Evolutionary conservation across 129 eudicot genomes (phyloP).

Genomic region (Solidago caesia): DNA sequence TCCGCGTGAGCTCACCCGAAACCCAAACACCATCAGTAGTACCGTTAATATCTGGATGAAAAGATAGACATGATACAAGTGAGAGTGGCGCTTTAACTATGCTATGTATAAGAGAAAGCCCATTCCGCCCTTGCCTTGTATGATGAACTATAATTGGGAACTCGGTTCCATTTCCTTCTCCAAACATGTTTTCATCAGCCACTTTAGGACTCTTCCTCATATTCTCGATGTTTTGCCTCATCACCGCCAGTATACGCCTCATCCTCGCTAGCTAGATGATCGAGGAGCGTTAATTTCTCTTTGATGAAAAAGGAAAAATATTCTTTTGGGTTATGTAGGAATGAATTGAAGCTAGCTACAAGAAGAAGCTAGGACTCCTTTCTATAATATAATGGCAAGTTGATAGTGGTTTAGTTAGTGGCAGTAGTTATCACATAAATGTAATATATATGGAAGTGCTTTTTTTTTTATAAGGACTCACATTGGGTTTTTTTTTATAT

Average conservation of each 20-base stretch:
- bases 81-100: conserved; percentile 53
- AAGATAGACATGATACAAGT: conserved; percentile 53
- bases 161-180: conserved; percentile 35
- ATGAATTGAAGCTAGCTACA: conserved; percentile 19
- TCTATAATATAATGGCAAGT: conserved; percentile 43
- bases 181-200: conserved; percentile 67
- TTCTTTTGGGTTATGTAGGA: conserved; percentile 31
- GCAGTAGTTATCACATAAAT: conserved; percentile 49
- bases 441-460: conserved; percentile 39
- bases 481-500: conserved; percentile 6
- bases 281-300: conserved; percentile 14
- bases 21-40: conserved; percentile 60
- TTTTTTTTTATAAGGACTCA: conserved; percentile 31
- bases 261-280: conserved; percentile 17
- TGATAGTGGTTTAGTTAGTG: conserved; percentile 57
- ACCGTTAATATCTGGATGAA: conserved; percentile 41
- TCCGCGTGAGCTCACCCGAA: conserved; percentile 48
- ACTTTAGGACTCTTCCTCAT: conserved; percentile 59
- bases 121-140: conserved; percentile 40
- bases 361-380: conserved; percentile 31
- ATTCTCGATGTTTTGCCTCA: conserved; percentile 51
- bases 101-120: conserved; percentile 40
- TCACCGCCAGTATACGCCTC: conserved; percentile 42
- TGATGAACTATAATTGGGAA: conserved; percentile 42
- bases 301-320: conserved; percentile 13